Conservation (phyloP, 2,329 filamentous ascomycete genomes). For the Cyphellophora europaea region DNA sequence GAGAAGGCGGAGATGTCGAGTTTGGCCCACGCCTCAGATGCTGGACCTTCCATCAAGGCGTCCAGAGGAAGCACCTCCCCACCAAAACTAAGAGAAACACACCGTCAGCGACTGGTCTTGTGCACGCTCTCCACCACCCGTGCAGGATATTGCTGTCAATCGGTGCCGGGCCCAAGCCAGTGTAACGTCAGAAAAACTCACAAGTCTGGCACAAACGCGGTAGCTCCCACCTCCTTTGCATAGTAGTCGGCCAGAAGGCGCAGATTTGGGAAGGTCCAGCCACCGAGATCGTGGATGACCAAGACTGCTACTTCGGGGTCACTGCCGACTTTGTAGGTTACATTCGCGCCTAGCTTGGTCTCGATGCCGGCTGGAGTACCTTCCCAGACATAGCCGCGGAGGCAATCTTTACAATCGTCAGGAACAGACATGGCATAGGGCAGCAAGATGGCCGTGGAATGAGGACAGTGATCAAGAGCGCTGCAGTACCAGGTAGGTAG, state of each 20-base stretch:
- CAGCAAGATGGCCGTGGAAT: too few species aligned
- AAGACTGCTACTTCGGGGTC: constrained; percentile 30
- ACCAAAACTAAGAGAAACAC: too few species aligned
- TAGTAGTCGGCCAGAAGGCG: constrained; percentile 38
- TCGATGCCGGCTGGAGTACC: constrained; percentile 27
- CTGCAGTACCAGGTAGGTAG: too few species aligned
- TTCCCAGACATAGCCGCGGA: constrained; percentile 30
- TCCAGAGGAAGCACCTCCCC: constrained; percentile 26
- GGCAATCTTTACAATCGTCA: not conserved
- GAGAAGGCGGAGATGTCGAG: constrained; percentile 27
- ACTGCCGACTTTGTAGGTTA: constrained; percentile 29
- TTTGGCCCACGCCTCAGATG: constrained; percentile 21
- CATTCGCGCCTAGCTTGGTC: constrained; percentile 23
- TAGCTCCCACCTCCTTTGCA: constrained; percentile 33
- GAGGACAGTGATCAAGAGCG: too few species aligned
- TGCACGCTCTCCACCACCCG: too few species aligned
- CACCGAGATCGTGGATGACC: constrained; percentile 39
- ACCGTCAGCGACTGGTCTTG: too few species aligned
- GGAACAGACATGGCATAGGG: too few species aligned
- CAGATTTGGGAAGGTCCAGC: constrained; percentile 35
- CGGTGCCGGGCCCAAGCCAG: too few species aligned
- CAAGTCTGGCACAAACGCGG: constrained; percentile 35
- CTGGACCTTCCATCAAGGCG: constrained; percentile 19
- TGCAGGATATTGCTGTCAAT: too few species aligned
- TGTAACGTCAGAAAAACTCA: too few species aligned